Evolutionary conservation across 768 basidiomycete species (phyloP).

Genomic region (Trametes meyenii): DNA sequence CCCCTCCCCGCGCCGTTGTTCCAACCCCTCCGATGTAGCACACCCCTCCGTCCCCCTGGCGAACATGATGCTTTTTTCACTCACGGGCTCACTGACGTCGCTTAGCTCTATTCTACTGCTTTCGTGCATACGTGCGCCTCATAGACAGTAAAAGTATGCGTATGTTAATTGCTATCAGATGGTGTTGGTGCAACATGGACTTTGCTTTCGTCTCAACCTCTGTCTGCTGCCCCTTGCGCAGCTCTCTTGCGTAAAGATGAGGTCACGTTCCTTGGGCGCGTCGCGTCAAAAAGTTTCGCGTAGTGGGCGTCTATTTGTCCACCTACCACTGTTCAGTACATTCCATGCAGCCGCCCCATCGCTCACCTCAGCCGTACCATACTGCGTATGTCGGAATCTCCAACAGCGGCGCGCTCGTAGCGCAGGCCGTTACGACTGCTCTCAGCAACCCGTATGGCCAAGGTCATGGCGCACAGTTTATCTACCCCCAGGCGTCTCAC

Average conservation of each 20-base stretch:
- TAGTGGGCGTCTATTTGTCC: constrained; percentile 1
- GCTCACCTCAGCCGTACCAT: not conserved
- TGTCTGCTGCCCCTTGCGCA: not conserved
- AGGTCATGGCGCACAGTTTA: constrained; percentile 11
- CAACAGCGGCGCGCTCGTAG: constrained; percentile 18
- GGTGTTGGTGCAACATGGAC: constrained; percentile 22
- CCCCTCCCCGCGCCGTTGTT: constrained; percentile 11
- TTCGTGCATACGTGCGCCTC: constrained; percentile 33
- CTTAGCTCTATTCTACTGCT: constrained; percentile 27
- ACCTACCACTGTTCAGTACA: too few species aligned
- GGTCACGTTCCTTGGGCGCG: not conserved
- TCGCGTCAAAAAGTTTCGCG: constrained; percentile 14
- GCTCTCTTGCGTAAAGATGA: not conserved
- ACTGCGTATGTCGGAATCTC: not conserved
- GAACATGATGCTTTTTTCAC: constrained; percentile 25
- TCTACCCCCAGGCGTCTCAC: constrained; percentile 34
- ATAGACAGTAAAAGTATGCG: constrained; percentile 39
- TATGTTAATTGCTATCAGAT: constrained; percentile 33
- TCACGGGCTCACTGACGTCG: constrained; percentile 25
- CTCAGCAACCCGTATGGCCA: constrained; percentile 35
- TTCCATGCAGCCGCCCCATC: constrained; percentile 20
- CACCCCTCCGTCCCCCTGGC: constrained; percentile 12
- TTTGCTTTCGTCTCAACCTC: constrained; percentile 17
- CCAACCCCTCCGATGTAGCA: constrained; percentile 19
- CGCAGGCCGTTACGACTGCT: constrained; percentile 29